Base-by-base conservation (phyloP, 352 stramenopile species). In the Hyaloperonospora arabidopsidis region DNA sequence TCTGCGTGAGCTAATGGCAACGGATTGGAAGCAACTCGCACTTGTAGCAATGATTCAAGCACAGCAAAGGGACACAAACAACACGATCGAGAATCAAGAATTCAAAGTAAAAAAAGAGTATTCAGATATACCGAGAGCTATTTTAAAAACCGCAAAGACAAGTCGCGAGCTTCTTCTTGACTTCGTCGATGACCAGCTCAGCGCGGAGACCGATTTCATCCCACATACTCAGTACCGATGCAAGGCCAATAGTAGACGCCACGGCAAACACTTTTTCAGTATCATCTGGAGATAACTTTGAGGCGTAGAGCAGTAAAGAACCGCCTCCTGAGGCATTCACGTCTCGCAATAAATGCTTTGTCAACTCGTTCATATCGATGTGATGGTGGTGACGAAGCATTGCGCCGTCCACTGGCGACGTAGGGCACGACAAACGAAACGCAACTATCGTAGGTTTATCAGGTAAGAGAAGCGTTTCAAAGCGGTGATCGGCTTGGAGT, bases 341-440 rank as follows among this genome's bases (percentile, higher is more conserved):
- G 34, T 85, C 74, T 22, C 70, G 61, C 45, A 84, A 72, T 1
- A 89, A 57, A 2, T 74, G 66, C 43, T 63, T 59, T 10, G 70
- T 86, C 32, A 86, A 61, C 38, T 85, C 76, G 50, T 89, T 79
- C 68, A 82, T 82, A 48, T 89, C 76, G 36, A 89, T 66, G 44
- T 87, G 76, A 57, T 89, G 76, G 46, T 82, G 76, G 48, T 89
- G 79, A 17, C 74, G 76, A 56, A 89, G 65, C 72, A 86, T 85
- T 11, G 73, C 62, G 38, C 76, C 72, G 50, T 85, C 65, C 32
- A 86, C 57, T 7, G 68, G 65, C 12, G 70, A 74, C 7, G 71
- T 61, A 3, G 76, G 79, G 43, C 76, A 85, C 19, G 45, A 57
- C 2, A 89, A 59, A 1, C 74, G 76, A 34, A 89, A 89, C 19